Percentiles rank a stretch among this genome's conserved stretches.
phyloP scores from a whole-genome alignment of 805 yeast species.

The Candida sonorensis region DNA sequence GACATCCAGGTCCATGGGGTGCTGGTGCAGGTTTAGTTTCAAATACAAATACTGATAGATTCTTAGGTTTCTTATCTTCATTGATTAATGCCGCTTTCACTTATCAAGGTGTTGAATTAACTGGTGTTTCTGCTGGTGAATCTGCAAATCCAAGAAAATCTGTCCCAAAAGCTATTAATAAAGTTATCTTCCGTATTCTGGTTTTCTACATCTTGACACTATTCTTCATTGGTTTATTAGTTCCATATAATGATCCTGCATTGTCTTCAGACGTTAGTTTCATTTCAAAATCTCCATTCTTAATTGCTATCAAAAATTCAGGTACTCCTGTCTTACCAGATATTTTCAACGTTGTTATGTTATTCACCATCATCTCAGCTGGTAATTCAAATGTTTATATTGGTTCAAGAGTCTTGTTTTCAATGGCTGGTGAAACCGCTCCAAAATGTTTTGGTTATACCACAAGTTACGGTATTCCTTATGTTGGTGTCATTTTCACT shows the following conservation, averaged over 20 bases:
- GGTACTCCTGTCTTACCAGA: slow-evolving; percentile 63
- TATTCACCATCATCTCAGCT: slow-evolving; percentile 66
- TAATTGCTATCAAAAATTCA: slow-evolving; percentile 61
- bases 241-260: slow-evolving; percentile 60
- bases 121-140: slow-evolving; percentile 74
- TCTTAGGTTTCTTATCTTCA: slow-evolving; percentile 65
- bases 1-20: slow-evolving; percentile 62
- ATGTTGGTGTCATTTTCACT: slow-evolving; percentile 47
- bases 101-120: slow-evolving; percentile 72
- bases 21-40: slow-evolving; percentile 53
- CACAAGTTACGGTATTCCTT: slow-evolving; percentile 57
- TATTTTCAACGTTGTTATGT: slow-evolving; percentile 66
- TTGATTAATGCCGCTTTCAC: slow-evolving; percentile 73
- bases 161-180: slow-evolving; percentile 66
- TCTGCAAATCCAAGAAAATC: slow-evolving; percentile 61
- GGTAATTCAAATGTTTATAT: slow-evolving; percentile 72
- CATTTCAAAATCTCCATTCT: slow-evolving; percentile 60
- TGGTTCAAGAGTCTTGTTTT: slow-evolving; percentile 61
- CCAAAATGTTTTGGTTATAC: slow-evolving; percentile 45
- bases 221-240: slow-evolving; percentile 63
- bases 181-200: slow-evolving; percentile 59
- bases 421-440: slow-evolving; percentile 53
- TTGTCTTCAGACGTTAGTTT: slow-evolving; percentile 31
- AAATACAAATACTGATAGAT: slow-evolving; percentile 46
- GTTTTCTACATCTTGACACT: slow-evolving; percentile 60